Evolutionary conservation across 202 grass and related monocot genomes (phyloP).

Genomic region (Elaeis oleifera): DNA sequence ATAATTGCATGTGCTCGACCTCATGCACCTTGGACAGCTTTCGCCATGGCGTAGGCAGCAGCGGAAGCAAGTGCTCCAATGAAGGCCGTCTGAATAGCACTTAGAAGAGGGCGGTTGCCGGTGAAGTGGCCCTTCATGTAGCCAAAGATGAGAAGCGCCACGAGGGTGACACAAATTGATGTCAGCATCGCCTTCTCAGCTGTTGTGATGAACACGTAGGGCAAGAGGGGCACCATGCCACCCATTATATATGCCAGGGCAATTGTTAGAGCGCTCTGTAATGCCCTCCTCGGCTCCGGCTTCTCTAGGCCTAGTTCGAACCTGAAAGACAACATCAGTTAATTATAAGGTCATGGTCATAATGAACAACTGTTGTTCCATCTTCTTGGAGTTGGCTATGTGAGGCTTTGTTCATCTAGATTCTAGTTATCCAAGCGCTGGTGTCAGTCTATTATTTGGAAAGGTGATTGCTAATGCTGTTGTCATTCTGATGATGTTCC

Average conservation of each 20-base stretch:
- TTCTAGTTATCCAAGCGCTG: too few species aligned
- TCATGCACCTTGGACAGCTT: slow-evolving; percentile 42
- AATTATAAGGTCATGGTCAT: neutral
- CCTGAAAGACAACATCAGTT: slow-evolving; percentile 22
- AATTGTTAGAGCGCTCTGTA: slow-evolving; percentile 69
- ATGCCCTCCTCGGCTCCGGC: slow-evolving; percentile 62
- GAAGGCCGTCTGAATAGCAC: slow-evolving; percentile 61
- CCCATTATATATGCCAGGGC: slow-evolving; percentile 58
- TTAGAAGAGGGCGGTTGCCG: slow-evolving; percentile 54
- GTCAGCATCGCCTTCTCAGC: slow-evolving; percentile 59
- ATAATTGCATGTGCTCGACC: neutral
- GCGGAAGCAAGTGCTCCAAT: slow-evolving; percentile 73
- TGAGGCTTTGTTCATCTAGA: too few species aligned
- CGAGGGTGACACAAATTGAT: slow-evolving; percentile 55
- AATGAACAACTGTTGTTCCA: too few species aligned
- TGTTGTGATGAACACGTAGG: slow-evolving; percentile 54
- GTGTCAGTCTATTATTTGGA: too few species aligned
- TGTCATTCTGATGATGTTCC: too few species aligned
- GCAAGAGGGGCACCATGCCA: slow-evolving; percentile 68
- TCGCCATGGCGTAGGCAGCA: slow-evolving; percentile 67
- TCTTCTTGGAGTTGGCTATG: too few species aligned
- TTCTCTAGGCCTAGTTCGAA: slow-evolving; percentile 89
- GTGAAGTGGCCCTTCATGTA: slow-evolving; percentile 69
- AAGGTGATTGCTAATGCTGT: too few species aligned
- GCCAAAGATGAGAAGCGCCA: slow-evolving; percentile 65